These are phyloP conservation scores for Globisporangium alternatum DNA, from an alignment of 352 stramenopile species.

Conservation along the genomic window DNA sequence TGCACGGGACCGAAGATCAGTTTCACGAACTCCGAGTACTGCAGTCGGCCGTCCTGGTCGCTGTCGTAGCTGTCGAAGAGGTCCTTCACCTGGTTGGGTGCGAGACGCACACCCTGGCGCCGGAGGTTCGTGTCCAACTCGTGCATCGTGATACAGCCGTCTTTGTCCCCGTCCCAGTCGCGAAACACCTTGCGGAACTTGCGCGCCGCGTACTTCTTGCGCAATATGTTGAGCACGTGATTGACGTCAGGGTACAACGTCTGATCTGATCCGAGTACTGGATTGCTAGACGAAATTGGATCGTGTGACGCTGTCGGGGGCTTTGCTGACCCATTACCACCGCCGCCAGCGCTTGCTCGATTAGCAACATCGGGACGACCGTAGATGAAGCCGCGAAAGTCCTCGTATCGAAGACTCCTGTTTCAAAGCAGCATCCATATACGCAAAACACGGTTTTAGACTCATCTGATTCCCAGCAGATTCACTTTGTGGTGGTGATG, in stretches of 20 bases:
- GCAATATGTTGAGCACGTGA: conserved; percentile 39
- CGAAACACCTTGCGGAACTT: conserved; percentile 47
- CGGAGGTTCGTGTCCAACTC: conserved; percentile 49
- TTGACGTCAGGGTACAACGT: conserved; percentile 30
- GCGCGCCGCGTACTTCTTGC: conserved; percentile 44
- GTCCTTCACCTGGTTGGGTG: conserved; percentile 31
- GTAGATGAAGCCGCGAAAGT: conserved; percentile 43
- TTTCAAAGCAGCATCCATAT: background rate
- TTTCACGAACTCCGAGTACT: conserved; percentile 46
- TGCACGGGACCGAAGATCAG: conserved; percentile 35
- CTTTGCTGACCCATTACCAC: background rate
- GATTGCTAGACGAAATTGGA: background rate
- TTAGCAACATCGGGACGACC: background rate
- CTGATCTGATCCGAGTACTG: background rate
- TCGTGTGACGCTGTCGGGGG: background rate
- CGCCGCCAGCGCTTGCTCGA: background rate
- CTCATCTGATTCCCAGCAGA: background rate
- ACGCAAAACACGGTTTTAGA: background rate
- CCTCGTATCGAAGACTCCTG: conserved; percentile 45
- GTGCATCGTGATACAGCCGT: conserved; percentile 36
- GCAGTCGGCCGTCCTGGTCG: conserved; percentile 36
- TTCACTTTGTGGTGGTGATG: background rate
- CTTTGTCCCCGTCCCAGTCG: conserved; percentile 60
- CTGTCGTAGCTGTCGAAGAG: conserved; percentile 39
- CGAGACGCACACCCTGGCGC: conserved; percentile 37